Evolutionary conservation across 2,329 filamentous ascomycete genomes (phyloP), one percentile per base, ranked within the genome.

Genomic region (Tolypocladium capitatum): DNA sequence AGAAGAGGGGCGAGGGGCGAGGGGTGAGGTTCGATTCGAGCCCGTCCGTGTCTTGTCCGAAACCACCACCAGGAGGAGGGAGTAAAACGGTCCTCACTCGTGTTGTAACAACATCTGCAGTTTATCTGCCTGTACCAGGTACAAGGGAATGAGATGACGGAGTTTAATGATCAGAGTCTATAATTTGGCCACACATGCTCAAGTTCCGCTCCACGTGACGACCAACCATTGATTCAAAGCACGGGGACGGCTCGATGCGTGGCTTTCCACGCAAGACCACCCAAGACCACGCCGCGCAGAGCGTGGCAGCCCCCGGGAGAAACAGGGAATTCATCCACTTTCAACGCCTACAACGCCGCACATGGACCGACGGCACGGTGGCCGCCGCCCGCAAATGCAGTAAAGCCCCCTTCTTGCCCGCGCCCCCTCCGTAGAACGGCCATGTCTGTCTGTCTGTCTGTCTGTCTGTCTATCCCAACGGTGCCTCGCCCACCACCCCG

Each of bases 71-170:
- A 16, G 24, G 38, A 28, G 16, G 36, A 38, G 21, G 28, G 14
- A 41, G 8, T 7, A 45, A 18, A 28, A 30, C 21, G 8, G 16
- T 34, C 44, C 38, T 49, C 20, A 42, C 43, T 43, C 38, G 40
- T 51, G 30, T 46, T 49, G 46, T 49, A 51, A 33, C 35, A 46
- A 16, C 2, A 50, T 42, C 31, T 32, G 46, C 48, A 47, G 48
- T 45, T 45, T 34, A 35, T 45, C 48, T 50, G 48, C 46, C 28
- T 50, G 48, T 50, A 47, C 30, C 21, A 42, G 32, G 48, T 50
- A 47, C 30, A 30, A 42, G 32, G 30, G 30, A 45, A 45, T 45
- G 28, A 21, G 33, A 24, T 30, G 18, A 30, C 46, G 28, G 21
- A 48, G 42, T 42, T 41, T 33, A 33, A 36, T 33, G 44, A 45